Conservation (phyloP, 2,329 filamentous ascomycete genomes). For the Verticillium nubilum region DNA sequence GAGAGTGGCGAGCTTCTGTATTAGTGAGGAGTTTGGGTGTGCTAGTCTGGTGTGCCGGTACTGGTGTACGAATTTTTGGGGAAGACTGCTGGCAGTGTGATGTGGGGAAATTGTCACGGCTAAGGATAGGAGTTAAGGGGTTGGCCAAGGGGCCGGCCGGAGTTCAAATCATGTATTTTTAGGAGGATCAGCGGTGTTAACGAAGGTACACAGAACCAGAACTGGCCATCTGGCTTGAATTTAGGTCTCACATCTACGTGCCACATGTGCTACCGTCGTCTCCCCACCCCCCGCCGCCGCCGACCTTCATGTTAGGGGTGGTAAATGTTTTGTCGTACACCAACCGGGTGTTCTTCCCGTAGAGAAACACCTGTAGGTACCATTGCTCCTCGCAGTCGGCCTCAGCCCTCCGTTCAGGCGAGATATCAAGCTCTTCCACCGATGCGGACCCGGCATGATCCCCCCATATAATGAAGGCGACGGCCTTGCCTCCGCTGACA, state of each 20-base stretch:
- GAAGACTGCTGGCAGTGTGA: background rate
- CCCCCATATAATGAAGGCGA: constrained; percentile 10
- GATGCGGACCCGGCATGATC: constrained; percentile 1
- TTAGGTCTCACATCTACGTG: background rate
- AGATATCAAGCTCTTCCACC: constrained; percentile 10
- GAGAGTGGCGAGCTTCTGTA: constrained; percentile 32
- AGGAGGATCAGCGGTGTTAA: background rate
- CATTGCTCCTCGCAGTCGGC: constrained; percentile 9
- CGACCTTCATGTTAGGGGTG: too few relatives aligned
- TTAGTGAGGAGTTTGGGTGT: constrained; percentile 8
- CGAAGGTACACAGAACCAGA: background rate
- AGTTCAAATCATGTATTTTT: background rate
- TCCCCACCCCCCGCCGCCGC: too few relatives aligned
- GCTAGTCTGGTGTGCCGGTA: background rate
- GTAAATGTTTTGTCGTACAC: constrained; percentile 8
- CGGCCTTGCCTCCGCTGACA: constrained; percentile 7
- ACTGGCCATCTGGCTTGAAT: background rate
- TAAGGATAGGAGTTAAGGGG: background rate
- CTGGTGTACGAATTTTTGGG: background rate
- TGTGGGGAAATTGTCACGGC: background rate
- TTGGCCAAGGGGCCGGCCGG: too few relatives aligned
- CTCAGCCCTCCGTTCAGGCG: constrained; percentile 3
- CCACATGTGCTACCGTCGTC: too few relatives aligned
- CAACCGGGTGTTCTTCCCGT: constrained; percentile 7
- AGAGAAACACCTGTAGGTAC: constrained; percentile 10